Evolutionary conservation across 2,329 filamentous ascomycete species (phyloP).

Genomic region (Chrysosporium keratinophilum): DNA sequence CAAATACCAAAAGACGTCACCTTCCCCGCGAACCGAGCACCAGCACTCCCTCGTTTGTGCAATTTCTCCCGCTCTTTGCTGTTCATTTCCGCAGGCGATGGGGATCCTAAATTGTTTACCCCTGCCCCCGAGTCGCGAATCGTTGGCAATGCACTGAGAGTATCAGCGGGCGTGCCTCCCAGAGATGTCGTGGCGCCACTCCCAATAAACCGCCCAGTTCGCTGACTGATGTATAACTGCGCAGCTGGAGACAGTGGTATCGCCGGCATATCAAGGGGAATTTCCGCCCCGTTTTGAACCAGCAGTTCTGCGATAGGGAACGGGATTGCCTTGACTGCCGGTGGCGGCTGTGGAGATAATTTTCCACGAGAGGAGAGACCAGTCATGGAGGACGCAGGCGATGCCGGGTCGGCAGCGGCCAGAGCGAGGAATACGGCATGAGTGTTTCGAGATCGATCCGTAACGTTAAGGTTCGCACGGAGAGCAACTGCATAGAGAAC

Average conservation of each 20-base stretch:
- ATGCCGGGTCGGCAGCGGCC: constrained; percentile 80
- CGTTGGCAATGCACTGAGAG: constrained; percentile 51
- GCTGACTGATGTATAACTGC: constrained; percentile 75
- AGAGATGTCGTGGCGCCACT: constrained; percentile 1
- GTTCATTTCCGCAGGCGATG: constrained; percentile 24
- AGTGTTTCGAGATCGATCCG: constrained; percentile 76
- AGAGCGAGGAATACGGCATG: constrained; percentile 85
- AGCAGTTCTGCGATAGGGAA: constrained; percentile 88
- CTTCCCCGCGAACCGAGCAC: constrained; percentile 53
- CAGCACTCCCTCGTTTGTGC: constrained; percentile 70
- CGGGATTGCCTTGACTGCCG: constrained; percentile 44
- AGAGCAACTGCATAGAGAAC: constrained; percentile 85
- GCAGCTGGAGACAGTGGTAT: constrained; percentile 76
- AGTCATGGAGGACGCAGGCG: constrained; percentile 40
- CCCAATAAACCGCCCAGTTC: constrained; percentile 39
- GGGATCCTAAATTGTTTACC: background rate
- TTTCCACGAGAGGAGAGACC: constrained; percentile 13
- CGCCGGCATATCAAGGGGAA: constrained; percentile 63
- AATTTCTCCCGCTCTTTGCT: constrained; percentile 55
- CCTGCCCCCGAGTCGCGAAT: constrained; percentile 32
- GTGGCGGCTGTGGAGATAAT: constrained; percentile 31
- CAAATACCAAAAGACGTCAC: constrained; percentile 32
- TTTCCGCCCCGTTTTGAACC: constrained; percentile 84
- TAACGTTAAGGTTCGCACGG: constrained; percentile 72
- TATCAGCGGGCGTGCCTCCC: constrained; percentile 41